Base-by-base conservation (phyloP, 2,329 filamentous ascomycete species). In the Drechslerella coelobrocha region DNA sequence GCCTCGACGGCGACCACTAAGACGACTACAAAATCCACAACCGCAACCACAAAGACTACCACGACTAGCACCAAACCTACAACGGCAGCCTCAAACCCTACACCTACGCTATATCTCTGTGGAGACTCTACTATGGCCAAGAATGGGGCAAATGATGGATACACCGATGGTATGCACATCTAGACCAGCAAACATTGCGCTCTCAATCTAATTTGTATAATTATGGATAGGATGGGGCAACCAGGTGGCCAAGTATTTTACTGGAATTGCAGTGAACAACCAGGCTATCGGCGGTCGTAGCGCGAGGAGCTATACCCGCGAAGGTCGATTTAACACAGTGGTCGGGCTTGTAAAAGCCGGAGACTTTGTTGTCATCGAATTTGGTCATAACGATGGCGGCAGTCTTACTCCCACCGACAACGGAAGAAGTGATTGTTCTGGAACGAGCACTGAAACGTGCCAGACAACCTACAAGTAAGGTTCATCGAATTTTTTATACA, bases 301-400 rank as follows among this genome's bases (percentile, higher is more conserved):
- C 24, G 86, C 88, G 0, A 83, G 88, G 50, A 88, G 85, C 21
- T 90, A 83, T 78, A 87, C 84, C 0, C 83, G 85, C 51, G 88
- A 90, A 78, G 85, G 84, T 7, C 85, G 85, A 12, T 90, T 90
- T 79, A 78, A 81, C 14, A 81, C 80, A 0, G 83, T 90, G 56
- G 82, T 83, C 50, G 78, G 81, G 29, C 75, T 80, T 1, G 80
- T 89, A 23, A 73, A 83, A 75, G 61, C 80, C 0, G 86, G 85
- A 29, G 88, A 90, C 77, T 87, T 85, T 77, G 86, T 89, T 0
- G 81, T 89, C 57, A 88, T 90, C 57, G 87, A 89, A 75, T 89
- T 90, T 75, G 88, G 88, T 0, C 88, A 90, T 80, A 90, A 90
- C 74, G 88, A 90, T 73, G 88, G 86, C 21, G 86, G 87, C 1